phyloP scores from a whole-genome alignment of 1,284 basidiomycete genomes.

The Puccinia polysora region DNA sequence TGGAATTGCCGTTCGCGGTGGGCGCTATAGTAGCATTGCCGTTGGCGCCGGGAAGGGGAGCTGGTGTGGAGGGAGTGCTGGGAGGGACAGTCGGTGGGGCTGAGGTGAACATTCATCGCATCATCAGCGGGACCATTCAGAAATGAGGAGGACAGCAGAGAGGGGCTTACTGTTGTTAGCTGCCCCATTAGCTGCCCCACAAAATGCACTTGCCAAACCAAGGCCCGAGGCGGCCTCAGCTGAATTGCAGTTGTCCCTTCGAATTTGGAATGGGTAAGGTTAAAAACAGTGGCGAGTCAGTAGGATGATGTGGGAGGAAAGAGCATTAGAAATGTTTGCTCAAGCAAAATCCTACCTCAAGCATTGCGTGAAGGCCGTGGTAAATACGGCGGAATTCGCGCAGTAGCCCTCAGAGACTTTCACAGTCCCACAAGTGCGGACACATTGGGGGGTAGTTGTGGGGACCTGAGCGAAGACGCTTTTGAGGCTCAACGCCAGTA shows the following conservation, averaged over 20 bases:
- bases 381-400: constrained; percentile 7
- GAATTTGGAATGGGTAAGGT: no score
- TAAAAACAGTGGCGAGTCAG: background rate
- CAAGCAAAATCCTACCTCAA: constrained; percentile 18
- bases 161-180: background rate
- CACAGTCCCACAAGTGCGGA: constrained; percentile 32
- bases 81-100: background rate
- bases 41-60: background rate
- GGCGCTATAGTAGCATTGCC: constrained; percentile 8
- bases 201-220: constrained; percentile 3
- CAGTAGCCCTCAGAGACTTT: constrained; percentile 39
- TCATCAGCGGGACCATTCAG: background rate
- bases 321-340: no score
- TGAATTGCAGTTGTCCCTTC: constrained; percentile 29
- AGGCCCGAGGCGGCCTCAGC: constrained; percentile 9
- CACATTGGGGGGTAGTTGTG: constrained; percentile 7
- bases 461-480: constrained; percentile 27
- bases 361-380: constrained; percentile 23
- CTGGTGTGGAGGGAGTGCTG: background rate
- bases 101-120: no score
- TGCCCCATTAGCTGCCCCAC: constrained; percentile 11
- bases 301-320: background rate
- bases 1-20: background rate
- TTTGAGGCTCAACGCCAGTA: constrained; percentile 7
- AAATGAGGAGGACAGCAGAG: background rate